Base-by-base conservation (phyloP, 495 filamentous ascomycete species). In the Daldinia bambusicola region DNA sequence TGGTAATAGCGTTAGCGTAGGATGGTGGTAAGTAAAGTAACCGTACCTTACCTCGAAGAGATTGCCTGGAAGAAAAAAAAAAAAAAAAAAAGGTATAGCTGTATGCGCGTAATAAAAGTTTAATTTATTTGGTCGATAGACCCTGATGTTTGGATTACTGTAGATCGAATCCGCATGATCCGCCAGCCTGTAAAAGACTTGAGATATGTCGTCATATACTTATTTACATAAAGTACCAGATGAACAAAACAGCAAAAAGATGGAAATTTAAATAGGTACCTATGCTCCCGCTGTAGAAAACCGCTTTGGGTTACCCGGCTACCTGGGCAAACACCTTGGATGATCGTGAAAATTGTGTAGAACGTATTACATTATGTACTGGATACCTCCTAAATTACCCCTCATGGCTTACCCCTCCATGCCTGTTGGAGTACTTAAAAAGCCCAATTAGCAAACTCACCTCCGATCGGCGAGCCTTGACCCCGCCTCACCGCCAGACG, bases 391-490 rank as follows among this genome's bases (percentile, higher is more conserved):
- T 26, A 16, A 58, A 40, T 53, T 70, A 61, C 69, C 69, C 69
- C 69, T 71, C 69, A 66, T 48, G 4, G 30, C 32, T 66, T 66
- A 26, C 69, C 69, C 69, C 69, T 71, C 69, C 62, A 58, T 12
- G 26, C 3, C 26, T 26, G 52, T 66, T 55, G 60, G 67, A 55
- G 59, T 58, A 62, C 65, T 37, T 61, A 32, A 45, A 22, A 10
- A 10, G 18, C 4, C 18, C 36, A 40, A 32, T 14, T 51, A 3
- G 26, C 26, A 3, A 30, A 38, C 31, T 41, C 55, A 30, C 64
- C 67, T 70, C 61, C 67, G 67, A 70, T 70, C 67, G 67, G 67
- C 43, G 55, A 18, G 55, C 26, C 6, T 38, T 43, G 34, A 36
- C 57, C 55, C 63, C 69, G 32, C 57, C 43, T 66, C 63, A 66